Evolutionary conservation across 2,329 filamentous ascomycete species (phyloP), one percentile per base, ranked within the genome.

Genomic region (Sphaceloma murrayae): DNA sequence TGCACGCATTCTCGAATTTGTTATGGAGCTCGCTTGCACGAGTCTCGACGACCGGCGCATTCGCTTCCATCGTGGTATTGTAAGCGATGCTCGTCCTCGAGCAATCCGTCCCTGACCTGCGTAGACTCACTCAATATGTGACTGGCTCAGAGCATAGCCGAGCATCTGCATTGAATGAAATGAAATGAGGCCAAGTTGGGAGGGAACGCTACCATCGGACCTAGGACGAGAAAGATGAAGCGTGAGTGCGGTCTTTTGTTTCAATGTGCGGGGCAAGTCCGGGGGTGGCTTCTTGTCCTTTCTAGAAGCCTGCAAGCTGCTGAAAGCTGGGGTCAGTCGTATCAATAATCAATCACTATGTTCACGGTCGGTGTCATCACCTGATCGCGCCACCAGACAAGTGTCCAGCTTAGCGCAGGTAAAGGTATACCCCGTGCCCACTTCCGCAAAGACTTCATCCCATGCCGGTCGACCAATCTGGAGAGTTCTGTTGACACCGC

Each of bases 181-280:
- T 40, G 17, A 40, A 40, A 40, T 40, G 36, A 40, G 24, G 36
- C 36, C 36, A 40, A 40, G 36, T 27, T 7, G n/a, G 11, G 3
- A 40, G 36, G 21, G 8, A 40, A 40, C 36, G 36, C 36, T 40
- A 40, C 24, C 22, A 40, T 40, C 22, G 36, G 16, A 24, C 29
- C 36, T 40, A 40, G 36, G 21, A 27, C 36, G 3, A 40, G 29
- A 40, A 8, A 16, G 36, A 16, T 24, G 36, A 40, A 40, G 36
- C 24, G 36, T 14, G 36, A 13, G 14, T 22, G 11, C 14, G 34
- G 19, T 22, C 18, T 24, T 10, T 13, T 29, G 36, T 40, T 40
- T 40, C 36, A 29, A 14, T 14, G 18, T 40, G 24, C 36, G 24
- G 36, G 36, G 36, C 21, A 40, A 40, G 24, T 40, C 29, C 36